Percentiles rank a stretch among this genome's conserved stretches.
phyloP scores from a whole-genome alignment of 345 rosid species.

The Hibiscus trionum region DNA sequence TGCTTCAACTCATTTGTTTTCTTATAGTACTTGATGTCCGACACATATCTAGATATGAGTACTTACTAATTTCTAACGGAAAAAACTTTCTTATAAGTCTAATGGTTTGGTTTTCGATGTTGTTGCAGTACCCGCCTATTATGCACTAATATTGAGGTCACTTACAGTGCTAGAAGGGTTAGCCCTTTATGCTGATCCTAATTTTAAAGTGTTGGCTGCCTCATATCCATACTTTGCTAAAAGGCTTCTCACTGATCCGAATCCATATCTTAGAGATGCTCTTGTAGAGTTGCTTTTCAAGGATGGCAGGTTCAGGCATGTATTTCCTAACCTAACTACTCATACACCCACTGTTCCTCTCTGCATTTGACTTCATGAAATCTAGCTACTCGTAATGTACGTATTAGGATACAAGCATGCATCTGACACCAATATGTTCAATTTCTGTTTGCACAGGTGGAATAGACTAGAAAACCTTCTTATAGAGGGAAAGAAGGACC shows the following conservation, averaged over 20 bases:
- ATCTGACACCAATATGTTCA: background rate
- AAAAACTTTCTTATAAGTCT: slow-evolving; percentile 1
- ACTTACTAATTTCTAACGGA: background rate
- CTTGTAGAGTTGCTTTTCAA: slow-evolving; percentile 91
- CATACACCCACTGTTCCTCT: background rate
- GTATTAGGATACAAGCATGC: background rate
- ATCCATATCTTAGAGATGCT: slow-evolving; percentile 94
- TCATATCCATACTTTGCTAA: too few species aligned
- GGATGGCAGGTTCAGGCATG: slow-evolving; percentile 83
- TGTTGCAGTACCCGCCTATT: slow-evolving; percentile 61
- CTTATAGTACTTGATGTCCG: background rate
- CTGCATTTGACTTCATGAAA: background rate
- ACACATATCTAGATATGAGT: too few species aligned
- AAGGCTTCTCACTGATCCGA: slow-evolving; percentile 84
- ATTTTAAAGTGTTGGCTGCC: slow-evolving; percentile 69
- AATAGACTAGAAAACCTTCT: slow-evolving; percentile 90
- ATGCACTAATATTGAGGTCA: too few species aligned
- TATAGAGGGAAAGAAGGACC: slow-evolving; percentile 82
- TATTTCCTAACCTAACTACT: background rate
- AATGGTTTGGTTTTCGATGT: slow-evolving; percentile 16
- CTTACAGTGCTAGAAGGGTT: slow-evolving; percentile 71
- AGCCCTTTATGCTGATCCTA: slow-evolving; percentile 86
- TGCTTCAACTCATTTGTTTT: background rate
- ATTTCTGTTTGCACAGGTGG: slow-evolving; percentile 49
- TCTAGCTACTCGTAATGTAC: background rate